Base-by-base conservation (phyloP, 2,329 filamentous ascomycete species). In the Massarina eburnea region DNA sequence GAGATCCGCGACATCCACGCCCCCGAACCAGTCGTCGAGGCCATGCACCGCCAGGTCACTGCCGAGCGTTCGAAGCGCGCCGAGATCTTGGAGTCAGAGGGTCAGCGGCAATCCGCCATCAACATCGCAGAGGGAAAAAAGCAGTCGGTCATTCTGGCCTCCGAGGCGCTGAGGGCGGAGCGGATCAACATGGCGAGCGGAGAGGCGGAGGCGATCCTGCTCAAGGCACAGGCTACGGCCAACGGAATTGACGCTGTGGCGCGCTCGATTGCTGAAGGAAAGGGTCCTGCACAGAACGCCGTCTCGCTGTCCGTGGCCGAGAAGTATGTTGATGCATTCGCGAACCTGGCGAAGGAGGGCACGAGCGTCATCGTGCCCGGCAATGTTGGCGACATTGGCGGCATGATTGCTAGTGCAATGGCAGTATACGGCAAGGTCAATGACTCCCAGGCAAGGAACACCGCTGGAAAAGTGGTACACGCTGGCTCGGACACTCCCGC, bases 1-100 rank as follows among this genome's bases (percentile, higher is more conserved):
- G 94, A 99, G 74, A 99, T 99, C 69, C 82, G 94, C 58, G 94
- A 99, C 72, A 99, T 99, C 64, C 94, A 99, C 73, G 94, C 94
- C 0, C 94, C 94, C 1, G 89, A 86, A 24, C 87, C 88, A 39
- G 94, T 99, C 10, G 92, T 97, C 49, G 89, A 91, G 62, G 94
- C 94, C 62, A 99, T 99, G 94, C 94, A 99, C 76, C 83, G 94
- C 54, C 92, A 97, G 71, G 94, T 99, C 40, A 97, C 94, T 0
- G 94, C 94, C 15, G 94, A 99, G 76, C 88, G 94, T 33, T 95
- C 89, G 64, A 99, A 99, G 81, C 87, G 94, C 54, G 94, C 94
- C 45, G 94, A 99, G 76, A 99, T 99, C 62, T 80, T 99, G 38
- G 94, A 99, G 48, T 96, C 90, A 0, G 94, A 99, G 68, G 94